Base-by-base conservation (phyloP, 371 early-diverging fungal species). In the Racocetra persica region DNA sequence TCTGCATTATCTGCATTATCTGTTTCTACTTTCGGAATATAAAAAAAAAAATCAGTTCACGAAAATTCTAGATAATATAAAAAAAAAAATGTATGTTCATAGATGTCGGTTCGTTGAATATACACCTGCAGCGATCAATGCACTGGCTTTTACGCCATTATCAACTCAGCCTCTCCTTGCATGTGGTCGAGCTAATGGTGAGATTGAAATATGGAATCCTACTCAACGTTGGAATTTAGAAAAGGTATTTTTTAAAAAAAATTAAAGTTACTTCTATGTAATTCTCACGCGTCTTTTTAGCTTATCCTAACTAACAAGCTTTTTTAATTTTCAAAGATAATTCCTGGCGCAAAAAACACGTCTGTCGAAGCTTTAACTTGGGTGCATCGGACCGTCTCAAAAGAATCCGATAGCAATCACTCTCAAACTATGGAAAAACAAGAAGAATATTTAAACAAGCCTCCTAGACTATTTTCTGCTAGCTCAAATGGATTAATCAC, bases 121-220 rank as follows among this genome's bases (percentile, higher is more conserved):
- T 83, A 90, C 91, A 52, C 97, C 98, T 13, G 89, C 94, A 45
- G 93, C 95, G 65, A 94, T 97, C 80, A 94, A 93, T 82, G 90
- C 94, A 10, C 89, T 98, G 63, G 90, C 93, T 76, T 93, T 93
- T 76, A 91, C 94, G 22, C 94, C 95, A 26, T 74, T 82, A 24
- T 89, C 91, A 4, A 87, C 90, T 1, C 83, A 85, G 38, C 79
- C 87, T 14, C 81, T 88, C 36, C 81, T 96, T 24, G 98, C 98
- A 0, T 94, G 95, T 45, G 98, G 95, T 26, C 87, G 98, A 73
- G 94, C 92, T 13, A 95, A 96, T 82, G 98, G 98, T 28, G 93
- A 97, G 80, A 95, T 98, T 80, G 98, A 98, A 86, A 89, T 98
- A 77, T 97, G 97, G 95, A 92, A 91, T 86, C 92, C 94, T 45